Conservation (phyloP, 2,329 filamentous ascomycete genomes). For the Teratosphaeria viscida region DNA sequence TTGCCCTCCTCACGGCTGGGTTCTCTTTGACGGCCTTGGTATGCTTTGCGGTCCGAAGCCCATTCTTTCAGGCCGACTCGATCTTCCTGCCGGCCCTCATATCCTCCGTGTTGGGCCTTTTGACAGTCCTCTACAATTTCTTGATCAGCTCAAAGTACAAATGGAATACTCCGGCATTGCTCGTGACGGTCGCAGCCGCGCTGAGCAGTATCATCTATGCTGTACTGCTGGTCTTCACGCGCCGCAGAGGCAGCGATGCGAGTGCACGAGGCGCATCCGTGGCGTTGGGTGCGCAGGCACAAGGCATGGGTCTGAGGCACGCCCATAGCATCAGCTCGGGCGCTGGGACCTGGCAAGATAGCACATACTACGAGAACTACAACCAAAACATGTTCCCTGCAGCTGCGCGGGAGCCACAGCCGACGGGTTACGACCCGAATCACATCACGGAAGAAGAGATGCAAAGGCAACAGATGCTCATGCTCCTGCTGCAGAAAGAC, state of each 20-base stretch:
- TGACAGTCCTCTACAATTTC: constrained; percentile 40
- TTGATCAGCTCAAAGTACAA: constrained; percentile 29
- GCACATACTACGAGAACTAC: constrained; percentile 35
- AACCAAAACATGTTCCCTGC: constrained; percentile 38
- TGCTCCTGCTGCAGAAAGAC: constrained; percentile 29
- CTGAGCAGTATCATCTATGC: constrained; percentile 33
- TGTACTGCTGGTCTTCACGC: constrained; percentile 32
- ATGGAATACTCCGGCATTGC: constrained; percentile 37
- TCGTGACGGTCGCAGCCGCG: constrained; percentile 29
- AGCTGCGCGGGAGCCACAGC: constrained; percentile 9
- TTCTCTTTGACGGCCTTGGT: constrained; percentile 39
- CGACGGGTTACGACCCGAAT: constrained; percentile 20
- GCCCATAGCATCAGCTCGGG: constrained; percentile 7
- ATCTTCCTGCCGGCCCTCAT: constrained; percentile 37
- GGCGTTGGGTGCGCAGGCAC: not conserved
- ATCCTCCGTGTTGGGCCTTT: constrained; percentile 36
- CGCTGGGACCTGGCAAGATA: constrained; percentile 22
- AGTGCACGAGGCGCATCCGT: constrained; percentile 6
- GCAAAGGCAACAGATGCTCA: constrained; percentile 42
- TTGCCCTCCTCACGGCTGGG: constrained; percentile 37
- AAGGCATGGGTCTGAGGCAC: not conserved
- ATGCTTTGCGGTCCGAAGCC: constrained; percentile 36
- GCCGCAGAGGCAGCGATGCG: constrained; percentile 29
- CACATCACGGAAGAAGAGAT: constrained; percentile 38
- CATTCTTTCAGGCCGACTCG: constrained; percentile 37